These are phyloP conservation scores for Phytopythium delawarense DNA, from an alignment of 352 stramenopile species.

Conservation along the genomic window DNA sequence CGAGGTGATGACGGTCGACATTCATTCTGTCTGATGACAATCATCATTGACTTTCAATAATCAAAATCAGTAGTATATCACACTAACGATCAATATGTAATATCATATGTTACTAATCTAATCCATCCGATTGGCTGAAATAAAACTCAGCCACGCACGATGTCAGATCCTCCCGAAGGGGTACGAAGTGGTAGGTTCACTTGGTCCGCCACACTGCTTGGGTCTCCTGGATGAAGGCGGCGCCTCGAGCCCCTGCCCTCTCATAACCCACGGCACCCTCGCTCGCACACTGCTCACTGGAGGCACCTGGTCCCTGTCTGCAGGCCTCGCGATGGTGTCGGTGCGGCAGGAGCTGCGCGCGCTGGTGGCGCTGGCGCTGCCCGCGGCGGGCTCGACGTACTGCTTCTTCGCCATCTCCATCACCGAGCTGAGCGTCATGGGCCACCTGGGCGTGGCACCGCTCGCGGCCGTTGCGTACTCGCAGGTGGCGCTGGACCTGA, in stretches of 20 bases:
- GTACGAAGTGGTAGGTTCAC: too few relatives aligned
- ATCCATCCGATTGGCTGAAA: too few relatives aligned
- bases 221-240: background rate
- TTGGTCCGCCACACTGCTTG: background rate
- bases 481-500: constrained; percentile 76
- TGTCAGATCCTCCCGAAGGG: too few relatives aligned
- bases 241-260: background rate
- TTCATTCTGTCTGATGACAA: too few relatives aligned
- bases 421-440: constrained; percentile 78
- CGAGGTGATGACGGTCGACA: too few relatives aligned
- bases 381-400: constrained; percentile 59
- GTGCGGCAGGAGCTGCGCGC: constrained; percentile 28
- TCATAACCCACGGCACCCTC: background rate
- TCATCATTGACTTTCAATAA: too few relatives aligned
- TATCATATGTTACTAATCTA: background rate
- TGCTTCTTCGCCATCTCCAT: constrained; percentile 80
- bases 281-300: too few relatives aligned
- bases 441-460: constrained; percentile 71
- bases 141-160: too few relatives aligned
- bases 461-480: constrained; percentile 77
- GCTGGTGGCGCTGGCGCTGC: constrained; percentile 54
- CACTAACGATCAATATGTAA: too few relatives aligned
- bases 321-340: constrained; percentile 20
- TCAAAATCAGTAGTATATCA: too few relatives aligned
- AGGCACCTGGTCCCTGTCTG: background rate